These are phyloP conservation scores for Neurospora hispaniola DNA, from an alignment of 495 filamentous ascomycete genomes.

Conservation along the genomic window DNA sequence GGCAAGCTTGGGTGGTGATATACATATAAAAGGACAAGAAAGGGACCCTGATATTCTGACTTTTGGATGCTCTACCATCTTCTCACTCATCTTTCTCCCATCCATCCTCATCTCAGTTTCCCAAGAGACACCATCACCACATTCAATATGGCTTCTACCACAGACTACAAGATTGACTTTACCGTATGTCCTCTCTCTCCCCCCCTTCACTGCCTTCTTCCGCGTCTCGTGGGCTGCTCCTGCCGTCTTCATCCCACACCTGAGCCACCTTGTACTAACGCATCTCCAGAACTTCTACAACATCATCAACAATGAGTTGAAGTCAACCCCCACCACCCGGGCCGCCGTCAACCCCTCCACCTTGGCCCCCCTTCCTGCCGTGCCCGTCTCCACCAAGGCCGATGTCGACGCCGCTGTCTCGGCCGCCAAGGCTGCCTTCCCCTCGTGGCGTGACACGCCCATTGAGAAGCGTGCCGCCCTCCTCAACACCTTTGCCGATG, in stretches of 20 bases:
- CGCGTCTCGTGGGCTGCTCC: neutral
- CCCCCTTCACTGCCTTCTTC: neutral
- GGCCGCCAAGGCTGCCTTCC: slow-evolving; percentile 35
- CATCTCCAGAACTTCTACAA: slow-evolving; percentile 26
- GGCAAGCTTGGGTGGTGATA: neutral
- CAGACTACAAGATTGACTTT: neutral
- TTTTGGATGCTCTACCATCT: neutral
- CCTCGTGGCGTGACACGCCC: slow-evolving; percentile 31
- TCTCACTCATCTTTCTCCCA: neutral
- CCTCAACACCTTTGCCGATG: slow-evolving; percentile 40
- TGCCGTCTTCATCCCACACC: neutral
- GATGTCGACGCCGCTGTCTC: slow-evolving; percentile 43
- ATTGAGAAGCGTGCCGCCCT: slow-evolving; percentile 41
- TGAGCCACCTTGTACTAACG: neutral
- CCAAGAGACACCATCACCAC: neutral
- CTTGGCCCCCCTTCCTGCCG: slow-evolving; percentile 35
- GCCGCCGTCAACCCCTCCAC: slow-evolving; percentile 37
- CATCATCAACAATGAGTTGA: slow-evolving; percentile 35
- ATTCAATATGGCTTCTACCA: neutral
- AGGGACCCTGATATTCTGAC: neutral
- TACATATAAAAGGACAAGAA: neutral
- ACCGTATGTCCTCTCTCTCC: neutral
- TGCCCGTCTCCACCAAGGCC: slow-evolving; percentile 28
- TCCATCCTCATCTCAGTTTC: neutral
- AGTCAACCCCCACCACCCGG: slow-evolving; percentile 23